Evolutionary conservation across 2,329 filamentous ascomycete genomes (phyloP), one percentile per base, ranked within the genome.

Genomic region (Fusarium brachygibbosum): DNA sequence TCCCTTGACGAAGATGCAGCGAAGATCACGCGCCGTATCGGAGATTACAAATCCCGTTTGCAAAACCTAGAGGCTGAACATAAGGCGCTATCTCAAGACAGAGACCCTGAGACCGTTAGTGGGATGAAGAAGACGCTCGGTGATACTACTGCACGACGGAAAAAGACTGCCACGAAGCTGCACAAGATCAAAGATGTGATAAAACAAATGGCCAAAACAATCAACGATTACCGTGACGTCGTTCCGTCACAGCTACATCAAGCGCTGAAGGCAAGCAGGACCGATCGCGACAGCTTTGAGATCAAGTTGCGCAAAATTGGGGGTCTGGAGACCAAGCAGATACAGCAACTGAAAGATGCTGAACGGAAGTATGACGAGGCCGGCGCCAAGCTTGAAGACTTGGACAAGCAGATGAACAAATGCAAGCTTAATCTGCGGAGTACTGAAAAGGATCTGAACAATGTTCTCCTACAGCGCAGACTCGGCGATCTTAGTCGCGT

Each of bases 1-100:
- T 0, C 8, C 3, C 4, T 7, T 5, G 13, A 29, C 10, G 8
- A 21, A 4, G 14, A 7, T 12, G 2, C 6, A 16, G 13, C 21
- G 5, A 10, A 11, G 8, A 12, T 32, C 14, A 21, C 3, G 4
- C n/a, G 13, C 12, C 44, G 44, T 21, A 21, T 32, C 19, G 14
- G 1, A 31, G 8, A 17, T 12, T 32, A 21, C n/a, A 32, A 23
- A 11, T 32, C 28, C 21, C 5, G 9, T 7, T 32, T 46, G n/a
- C 44, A 32, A 23, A 7, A 6, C 14, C n/a, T 32, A 9, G 13
- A 32, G 19, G 28, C 9, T 6, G 28, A 46, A 16, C 44, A 17
- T 12, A 8, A 6, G 6, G 16, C n/a, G 3, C 5, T 32, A 6
- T 32, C 14, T 21, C n/a, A 31, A 23, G 13, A 32, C 3, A 21